Percentiles rank a stretch among this genome's conserved stretches.
Evolutionary conservation across 208 protist genomes (phyloP).

Genomic region (Sergeia podlipaevii): DNA sequence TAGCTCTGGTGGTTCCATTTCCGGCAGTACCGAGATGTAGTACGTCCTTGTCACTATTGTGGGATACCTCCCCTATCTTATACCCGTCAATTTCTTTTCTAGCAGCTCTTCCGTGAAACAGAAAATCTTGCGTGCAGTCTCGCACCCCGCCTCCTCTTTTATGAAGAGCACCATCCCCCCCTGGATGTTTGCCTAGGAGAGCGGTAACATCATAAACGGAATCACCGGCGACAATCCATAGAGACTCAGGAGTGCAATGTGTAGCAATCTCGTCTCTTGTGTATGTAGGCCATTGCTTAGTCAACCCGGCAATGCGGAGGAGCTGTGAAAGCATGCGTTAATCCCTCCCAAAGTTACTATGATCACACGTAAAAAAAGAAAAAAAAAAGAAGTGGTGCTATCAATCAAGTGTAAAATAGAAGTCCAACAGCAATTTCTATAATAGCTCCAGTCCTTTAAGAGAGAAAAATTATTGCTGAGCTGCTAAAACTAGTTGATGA

Average conservation of each 20-base stretch:
- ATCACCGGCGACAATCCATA: conserved; percentile 26
- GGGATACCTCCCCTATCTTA: conserved; percentile 16
- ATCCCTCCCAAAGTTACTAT: not conserved
- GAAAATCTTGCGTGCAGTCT: conserved; percentile 24
- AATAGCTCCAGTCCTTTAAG: no score
- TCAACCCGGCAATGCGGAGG: conserved; percentile 5
- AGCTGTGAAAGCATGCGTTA: conserved; percentile 13
- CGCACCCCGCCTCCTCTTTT: conserved; percentile 17
- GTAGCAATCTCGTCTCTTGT: conserved; percentile 13
- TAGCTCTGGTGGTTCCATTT: no score
- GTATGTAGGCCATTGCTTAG: conserved; percentile 19
- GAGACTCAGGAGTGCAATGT: conserved; percentile 13
- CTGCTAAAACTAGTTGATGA: no score
- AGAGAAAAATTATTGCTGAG: no score
- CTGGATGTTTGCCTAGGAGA: conserved; percentile 18
- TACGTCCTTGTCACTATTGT: not conserved
- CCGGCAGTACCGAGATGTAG: no score
- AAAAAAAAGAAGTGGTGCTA: conserved; percentile 19
- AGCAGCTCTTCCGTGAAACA: conserved; percentile 14
- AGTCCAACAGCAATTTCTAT: no score
- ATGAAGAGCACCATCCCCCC: conserved; percentile 17
- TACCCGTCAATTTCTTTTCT: conserved; percentile 3
- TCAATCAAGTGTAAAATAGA: no score
- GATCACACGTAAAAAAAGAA: conserved; percentile 4
- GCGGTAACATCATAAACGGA: conserved; percentile 29